These are phyloP conservation scores for Pyracantha coccinea DNA, from an alignment of 331 rosid genomes.

Conservation along the genomic window DNA sequence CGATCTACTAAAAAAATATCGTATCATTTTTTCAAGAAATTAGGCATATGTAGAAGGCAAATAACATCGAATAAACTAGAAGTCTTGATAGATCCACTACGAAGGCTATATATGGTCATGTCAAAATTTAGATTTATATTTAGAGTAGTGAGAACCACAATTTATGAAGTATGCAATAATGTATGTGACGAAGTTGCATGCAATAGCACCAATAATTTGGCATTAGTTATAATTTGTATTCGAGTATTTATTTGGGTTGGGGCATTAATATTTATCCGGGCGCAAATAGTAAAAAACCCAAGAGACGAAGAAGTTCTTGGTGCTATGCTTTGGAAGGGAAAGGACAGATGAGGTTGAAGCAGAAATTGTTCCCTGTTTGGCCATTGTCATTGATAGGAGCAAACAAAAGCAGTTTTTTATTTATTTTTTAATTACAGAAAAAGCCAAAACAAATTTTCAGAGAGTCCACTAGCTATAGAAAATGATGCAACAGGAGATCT, in stretches of 20 bases:
- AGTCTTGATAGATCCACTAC: background rate
- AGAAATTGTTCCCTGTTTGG: slow-evolving; percentile 29
- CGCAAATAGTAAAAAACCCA: slow-evolving; percentile 17
- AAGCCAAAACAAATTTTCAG: background rate
- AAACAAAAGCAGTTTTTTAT: slow-evolving; percentile 18
- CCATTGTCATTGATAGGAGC: slow-evolving; percentile 23
- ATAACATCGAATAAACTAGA: background rate
- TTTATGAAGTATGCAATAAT: background rate
- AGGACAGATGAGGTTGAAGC: slow-evolving; percentile 36
- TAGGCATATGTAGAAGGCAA: too few relatives aligned
- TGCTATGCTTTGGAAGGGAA: slow-evolving; percentile 18
- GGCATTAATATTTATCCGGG: slow-evolving; percentile 16
- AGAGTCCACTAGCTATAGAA: too few relatives aligned
- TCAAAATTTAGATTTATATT: background rate
- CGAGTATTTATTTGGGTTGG: slow-evolving; percentile 11
- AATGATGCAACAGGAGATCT: too few relatives aligned
- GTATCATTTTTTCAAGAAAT: too few relatives aligned
- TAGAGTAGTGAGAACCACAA: background rate
- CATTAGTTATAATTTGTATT: background rate
- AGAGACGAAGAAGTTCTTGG: slow-evolving; percentile 8
- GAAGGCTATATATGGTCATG: background rate
- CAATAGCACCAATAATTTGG: background rate
- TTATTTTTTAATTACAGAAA: background rate
- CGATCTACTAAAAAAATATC: too few relatives aligned
- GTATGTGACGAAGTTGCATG: background rate